Base-by-base conservation (phyloP, 768 basidiomycete genomes). In the Tulasnella sp. region DNA sequence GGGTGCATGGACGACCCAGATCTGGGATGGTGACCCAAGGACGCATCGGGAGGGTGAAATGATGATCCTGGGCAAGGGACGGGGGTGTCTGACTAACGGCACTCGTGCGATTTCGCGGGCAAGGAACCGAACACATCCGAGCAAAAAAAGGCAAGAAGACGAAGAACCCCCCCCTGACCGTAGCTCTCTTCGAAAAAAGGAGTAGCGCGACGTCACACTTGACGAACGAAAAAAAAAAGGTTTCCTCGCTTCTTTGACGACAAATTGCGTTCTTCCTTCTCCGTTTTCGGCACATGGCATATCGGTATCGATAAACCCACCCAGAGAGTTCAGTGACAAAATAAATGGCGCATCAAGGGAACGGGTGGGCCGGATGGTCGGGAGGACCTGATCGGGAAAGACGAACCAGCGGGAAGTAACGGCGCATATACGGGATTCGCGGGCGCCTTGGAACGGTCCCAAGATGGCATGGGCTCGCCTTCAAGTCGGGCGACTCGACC, bases 61-160 rank as follows among this genome's bases (percentile, higher is more conserved):
- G 61, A 67, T 67, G 61, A 67, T 67, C 61, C 61, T 67, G 7
- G 29, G 9, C 5, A 67, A 29, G 61, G 57, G n/a, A 23, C n/a
- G 57, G 57, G 55, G 61, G 15, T 67, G 61, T 67, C 61, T 67
- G 61, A 67, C 61, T 67, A 67, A 67, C n/a, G 26, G 61, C 61
- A 32, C 61, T 67, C 61, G 61, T 67, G 61, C 32, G 61, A 67
- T 67, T 67, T 67, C 32, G 61, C 61, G 61, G 61, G 61, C 26
- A 67, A 67, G 61, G 61, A 67, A 67, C 61, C 61, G 61, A 67
- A 67, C 61, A 67, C 61, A 67, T 67, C 61, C 61, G 61, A 67
- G 61, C 61, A 67, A 67, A 67, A 67, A 67, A 67, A 26, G 5
- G 13, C 7, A 26, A 32, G 57, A 29, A 61, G 44, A 61, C 11